Evolutionary conservation across 2,329 filamentous ascomycete genomes (phyloP).

Genomic region (Aspergillus sp.): DNA sequence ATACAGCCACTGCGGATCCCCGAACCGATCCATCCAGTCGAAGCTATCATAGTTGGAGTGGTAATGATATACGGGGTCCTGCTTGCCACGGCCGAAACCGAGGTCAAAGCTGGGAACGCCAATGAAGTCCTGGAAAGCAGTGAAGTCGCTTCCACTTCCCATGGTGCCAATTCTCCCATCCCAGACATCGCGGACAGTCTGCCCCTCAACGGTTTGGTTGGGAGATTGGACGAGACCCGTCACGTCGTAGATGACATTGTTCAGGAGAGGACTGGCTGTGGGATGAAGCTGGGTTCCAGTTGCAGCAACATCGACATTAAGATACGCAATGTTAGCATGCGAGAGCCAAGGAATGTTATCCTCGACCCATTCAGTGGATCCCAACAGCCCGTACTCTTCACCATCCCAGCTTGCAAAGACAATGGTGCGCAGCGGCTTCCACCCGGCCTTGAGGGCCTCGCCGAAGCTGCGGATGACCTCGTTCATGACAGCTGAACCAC

Average conservation of each 20-base stretch:
- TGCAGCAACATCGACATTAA: slow-evolving; percentile 80
- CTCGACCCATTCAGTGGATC: slow-evolving; percentile 91
- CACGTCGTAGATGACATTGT: slow-evolving; percentile 68
- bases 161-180: slow-evolving; percentile 60
- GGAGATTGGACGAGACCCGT: slow-evolving; percentile 64
- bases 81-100: slow-evolving; percentile 49
- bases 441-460: slow-evolving; percentile 66
- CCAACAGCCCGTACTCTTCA: slow-evolving; percentile 81
- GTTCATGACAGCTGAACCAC: slow-evolving; percentile 74
- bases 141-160: slow-evolving; percentile 72
- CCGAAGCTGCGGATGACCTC: slow-evolving; percentile 76
- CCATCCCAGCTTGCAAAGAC: slow-evolving; percentile 86
- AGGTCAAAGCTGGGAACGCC: slow-evolving; percentile 66
- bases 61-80: slow-evolving; percentile 65
- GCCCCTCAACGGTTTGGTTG: slow-evolving; percentile 68
- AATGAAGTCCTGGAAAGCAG: slow-evolving; percentile 70
- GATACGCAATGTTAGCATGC: slow-evolving; percentile 70
- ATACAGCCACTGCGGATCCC: slow-evolving; percentile 62
- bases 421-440: slow-evolving; percentile 84
- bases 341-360: slow-evolving; percentile 81
- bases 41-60: slow-evolving; percentile 83
- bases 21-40: slow-evolving; percentile 77
- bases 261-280: slow-evolving; percentile 70
- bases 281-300: slow-evolving; percentile 62
- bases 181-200: slow-evolving; percentile 70